Percentiles rank a stretch among this genome's conserved stretches.
Evolutionary conservation across 108 stramenopile species (phyloP).

Genomic region (Pseudonitzschia multiseries): DNA sequence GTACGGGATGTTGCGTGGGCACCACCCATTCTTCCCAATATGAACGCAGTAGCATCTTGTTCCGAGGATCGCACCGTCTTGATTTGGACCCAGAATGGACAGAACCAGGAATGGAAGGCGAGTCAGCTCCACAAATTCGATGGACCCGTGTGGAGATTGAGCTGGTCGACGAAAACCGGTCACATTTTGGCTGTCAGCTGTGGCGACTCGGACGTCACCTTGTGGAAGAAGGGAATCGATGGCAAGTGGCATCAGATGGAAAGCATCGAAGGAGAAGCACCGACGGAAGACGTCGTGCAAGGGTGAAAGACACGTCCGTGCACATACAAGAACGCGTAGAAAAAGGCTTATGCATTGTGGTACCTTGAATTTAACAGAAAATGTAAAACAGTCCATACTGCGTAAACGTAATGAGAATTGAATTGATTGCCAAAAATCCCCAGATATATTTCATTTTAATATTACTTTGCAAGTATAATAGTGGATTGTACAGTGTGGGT

Average conservation of each 20-base stretch:
- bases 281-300: conserved; percentile 7
- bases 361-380: not conserved
- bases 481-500: conserved; percentile 5
- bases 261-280: conserved; percentile 44
- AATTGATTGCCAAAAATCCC: not conserved
- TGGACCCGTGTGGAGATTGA: conserved; percentile 97
- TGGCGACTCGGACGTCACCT: conserved; percentile 90
- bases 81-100: conserved; percentile 88
- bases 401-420: not conserved
- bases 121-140: conserved; percentile 79
- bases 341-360: not conserved
- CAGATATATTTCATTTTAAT: not conserved
- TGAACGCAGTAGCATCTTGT: conserved; percentile 89
- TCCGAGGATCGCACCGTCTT: conserved; percentile 93
- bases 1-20: conserved; percentile 99
- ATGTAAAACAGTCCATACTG: no score
- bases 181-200: conserved; percentile 96
- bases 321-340: not conserved
- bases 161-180: conserved; percentile 94
- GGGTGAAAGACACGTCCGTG: not conserved
- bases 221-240: conserved; percentile 93
- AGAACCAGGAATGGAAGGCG: conserved; percentile 70
- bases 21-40: conserved; percentile 83
- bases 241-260: conserved; percentile 73
- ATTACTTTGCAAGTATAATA: conserved; percentile 2